phyloP scores from a whole-genome alignment of 2,329 filamentous ascomycete genomes.

The Fusarium caatingaense region DNA sequence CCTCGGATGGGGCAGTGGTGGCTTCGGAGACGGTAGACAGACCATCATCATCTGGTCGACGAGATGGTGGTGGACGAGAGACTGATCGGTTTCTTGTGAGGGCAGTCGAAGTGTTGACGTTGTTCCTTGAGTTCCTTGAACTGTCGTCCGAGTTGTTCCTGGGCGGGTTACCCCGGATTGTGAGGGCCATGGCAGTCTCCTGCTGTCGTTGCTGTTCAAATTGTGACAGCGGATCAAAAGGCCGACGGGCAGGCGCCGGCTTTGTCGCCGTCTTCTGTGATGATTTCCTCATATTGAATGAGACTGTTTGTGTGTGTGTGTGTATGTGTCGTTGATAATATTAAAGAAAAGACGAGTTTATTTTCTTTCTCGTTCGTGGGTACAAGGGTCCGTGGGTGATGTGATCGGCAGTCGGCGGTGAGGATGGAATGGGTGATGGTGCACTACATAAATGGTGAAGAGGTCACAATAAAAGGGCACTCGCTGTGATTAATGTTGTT shows the following conservation, averaged over 20 bases:
- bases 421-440: slow-evolving; percentile 20
- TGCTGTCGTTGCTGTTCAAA: slow-evolving; percentile 41
- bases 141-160: slow-evolving; percentile 36
- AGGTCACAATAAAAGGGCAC: slow-evolving; percentile 9
- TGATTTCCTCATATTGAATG: slow-evolving; percentile 34
- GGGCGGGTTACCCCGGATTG: slow-evolving; percentile 43
- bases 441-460: slow-evolving; percentile 32
- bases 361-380: slow-evolving; percentile 24
- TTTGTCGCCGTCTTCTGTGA: slow-evolving; percentile 32
- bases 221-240: slow-evolving; percentile 33
- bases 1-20: slow-evolving; percentile 27
- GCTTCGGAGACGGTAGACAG: slow-evolving; percentile 46
- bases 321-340: slow-evolving; percentile 19
- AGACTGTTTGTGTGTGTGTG: slow-evolving; percentile 12
- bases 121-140: slow-evolving; percentile 22
- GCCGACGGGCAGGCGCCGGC: slow-evolving; percentile 22
- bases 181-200: slow-evolving; percentile 42
- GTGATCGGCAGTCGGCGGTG: slow-evolving; percentile 32
- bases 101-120: slow-evolving; percentile 10
- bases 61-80: slow-evolving; percentile 35
- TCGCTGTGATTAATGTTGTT: slow-evolving; percentile 10
- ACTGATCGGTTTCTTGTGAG: slow-evolving; percentile 34
- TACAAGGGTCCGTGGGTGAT: slow-evolving; percentile 14
- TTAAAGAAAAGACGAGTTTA: slow-evolving; percentile 11
- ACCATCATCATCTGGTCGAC: slow-evolving; percentile 35